Conservation (phyloP, 140 eudicot genomes). For the Stevia rebaudiana region DNA sequence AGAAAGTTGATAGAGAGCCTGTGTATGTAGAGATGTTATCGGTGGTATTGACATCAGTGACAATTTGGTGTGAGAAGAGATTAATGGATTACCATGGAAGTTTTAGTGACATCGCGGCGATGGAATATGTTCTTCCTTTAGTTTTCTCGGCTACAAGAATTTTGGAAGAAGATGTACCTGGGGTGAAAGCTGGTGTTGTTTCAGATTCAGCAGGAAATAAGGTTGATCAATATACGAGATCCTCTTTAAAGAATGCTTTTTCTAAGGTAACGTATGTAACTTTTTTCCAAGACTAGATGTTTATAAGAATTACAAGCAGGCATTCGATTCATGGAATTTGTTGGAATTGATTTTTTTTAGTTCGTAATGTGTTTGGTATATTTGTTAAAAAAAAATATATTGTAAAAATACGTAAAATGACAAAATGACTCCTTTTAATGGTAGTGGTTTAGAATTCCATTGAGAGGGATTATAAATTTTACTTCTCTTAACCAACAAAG, state of each 20-base stretch:
- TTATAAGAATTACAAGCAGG: too few relatives aligned
- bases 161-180: constrained; percentile 54
- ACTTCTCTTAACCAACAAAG: too few relatives aligned
- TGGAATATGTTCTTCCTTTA: constrained; percentile 64
- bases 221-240: constrained; percentile 65
- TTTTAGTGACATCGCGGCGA: constrained; percentile 31
- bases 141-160: constrained; percentile 53
- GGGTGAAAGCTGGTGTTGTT: constrained; percentile 27
- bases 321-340: too few relatives aligned
- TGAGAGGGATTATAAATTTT: too few relatives aligned
- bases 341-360: too few relatives aligned
- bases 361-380: too few relatives aligned
- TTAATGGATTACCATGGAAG: constrained; percentile 55
- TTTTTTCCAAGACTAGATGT: too few relatives aligned
- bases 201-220: constrained; percentile 45
- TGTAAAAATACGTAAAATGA: too few relatives aligned
- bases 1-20: constrained; percentile 55
- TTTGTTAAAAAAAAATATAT: too few relatives aligned
- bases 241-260: constrained; percentile 71
- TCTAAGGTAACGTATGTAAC: too few relatives aligned
- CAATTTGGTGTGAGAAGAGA: constrained; percentile 57
- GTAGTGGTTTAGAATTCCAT: too few relatives aligned
- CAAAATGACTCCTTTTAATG: too few relatives aligned
- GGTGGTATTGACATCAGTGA: constrained; percentile 41
- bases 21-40: constrained; percentile 55